A percentile compares a stretch with the other conserved stretches of the same genome.
phyloP scores from a whole-genome alignment of 345 rosid species.

The Brassica rapa region DNA sequence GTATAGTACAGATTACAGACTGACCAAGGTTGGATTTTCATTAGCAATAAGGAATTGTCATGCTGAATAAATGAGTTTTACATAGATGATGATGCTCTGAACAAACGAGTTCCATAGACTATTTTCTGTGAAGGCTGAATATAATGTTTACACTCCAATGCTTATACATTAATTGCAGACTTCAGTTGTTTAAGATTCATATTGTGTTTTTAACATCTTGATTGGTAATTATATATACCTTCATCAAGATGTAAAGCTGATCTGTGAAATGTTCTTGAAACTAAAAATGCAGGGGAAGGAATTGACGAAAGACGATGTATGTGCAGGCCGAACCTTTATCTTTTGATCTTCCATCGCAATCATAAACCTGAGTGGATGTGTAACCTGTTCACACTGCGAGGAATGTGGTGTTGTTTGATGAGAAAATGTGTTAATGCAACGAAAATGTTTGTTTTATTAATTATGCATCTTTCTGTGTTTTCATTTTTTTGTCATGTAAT shows the following conservation, averaged over 20 bases:
- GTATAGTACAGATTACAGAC: background rate
- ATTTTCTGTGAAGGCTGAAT: background rate
- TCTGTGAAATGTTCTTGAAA: conserved; percentile 8
- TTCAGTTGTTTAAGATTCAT: background rate
- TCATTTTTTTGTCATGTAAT: conserved; percentile 4
- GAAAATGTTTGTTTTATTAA: background rate
- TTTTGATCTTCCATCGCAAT: background rate
- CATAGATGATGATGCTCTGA: background rate
- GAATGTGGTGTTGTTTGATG: conserved; percentile 6
- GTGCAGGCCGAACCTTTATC: background rate
- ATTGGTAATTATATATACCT: background rate
- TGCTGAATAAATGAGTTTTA: background rate
- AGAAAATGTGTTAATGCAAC: conserved; percentile 27
- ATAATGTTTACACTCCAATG: background rate
- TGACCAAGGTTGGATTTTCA: background rate
- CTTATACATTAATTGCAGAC: conserved; percentile 2
- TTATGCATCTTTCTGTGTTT: background rate
- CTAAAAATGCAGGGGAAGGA: conserved; percentile 26
- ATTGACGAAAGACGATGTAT: conserved; percentile 1
- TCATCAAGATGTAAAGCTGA: conserved; percentile 7
- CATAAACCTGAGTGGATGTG: background rate
- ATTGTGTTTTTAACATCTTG: background rate
- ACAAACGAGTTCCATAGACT: background rate
- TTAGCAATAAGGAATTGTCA: background rate
- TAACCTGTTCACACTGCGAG: background rate